phyloP scores from a whole-genome alignment of 2,329 filamentous ascomycete genomes.

The Coniochaeta prunicola region DNA sequence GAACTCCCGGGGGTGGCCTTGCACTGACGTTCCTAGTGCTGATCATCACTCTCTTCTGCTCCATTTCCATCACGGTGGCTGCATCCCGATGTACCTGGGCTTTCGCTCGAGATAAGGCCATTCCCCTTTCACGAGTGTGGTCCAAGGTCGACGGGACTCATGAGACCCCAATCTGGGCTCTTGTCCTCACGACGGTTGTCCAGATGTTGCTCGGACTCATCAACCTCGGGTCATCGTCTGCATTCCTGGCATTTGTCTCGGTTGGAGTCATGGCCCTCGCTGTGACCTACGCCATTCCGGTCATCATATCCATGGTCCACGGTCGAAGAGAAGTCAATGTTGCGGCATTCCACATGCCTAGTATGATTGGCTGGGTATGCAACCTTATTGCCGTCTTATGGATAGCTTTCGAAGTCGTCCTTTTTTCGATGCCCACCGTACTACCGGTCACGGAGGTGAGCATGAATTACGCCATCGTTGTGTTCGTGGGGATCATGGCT shows the following conservation, averaged over 20 bases:
- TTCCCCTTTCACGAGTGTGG: constrained; percentile 44
- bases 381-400: constrained; percentile 40
- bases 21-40: constrained; percentile 45
- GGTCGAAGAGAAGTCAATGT: constrained; percentile 35
- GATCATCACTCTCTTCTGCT: constrained; percentile 50
- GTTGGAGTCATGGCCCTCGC: constrained; percentile 51
- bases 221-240: constrained; percentile 49
- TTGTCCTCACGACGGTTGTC: constrained; percentile 45
- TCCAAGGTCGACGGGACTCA: constrained; percentile 42
- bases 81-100: constrained; percentile 61
- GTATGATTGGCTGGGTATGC: constrained; percentile 30
- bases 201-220: constrained; percentile 48
- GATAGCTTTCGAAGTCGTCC: constrained; percentile 43
- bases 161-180: constrained; percentile 47
- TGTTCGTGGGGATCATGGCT: constrained; percentile 44
- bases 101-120: constrained; percentile 52
- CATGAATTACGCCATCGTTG: constrained; percentile 52
- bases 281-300: constrained; percentile 48
- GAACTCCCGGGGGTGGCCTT: constrained; percentile 41
- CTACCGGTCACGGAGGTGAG: constrained; percentile 35
- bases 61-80: constrained; percentile 60
- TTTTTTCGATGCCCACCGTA: constrained; percentile 46
- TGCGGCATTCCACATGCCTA: constrained; percentile 40
- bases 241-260: constrained; percentile 49
- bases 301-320: constrained; percentile 40